Base-by-base conservation (phyloP, 2,329 filamentous ascomycete species). In the Ceratocystis cacaofunesta region DNA sequence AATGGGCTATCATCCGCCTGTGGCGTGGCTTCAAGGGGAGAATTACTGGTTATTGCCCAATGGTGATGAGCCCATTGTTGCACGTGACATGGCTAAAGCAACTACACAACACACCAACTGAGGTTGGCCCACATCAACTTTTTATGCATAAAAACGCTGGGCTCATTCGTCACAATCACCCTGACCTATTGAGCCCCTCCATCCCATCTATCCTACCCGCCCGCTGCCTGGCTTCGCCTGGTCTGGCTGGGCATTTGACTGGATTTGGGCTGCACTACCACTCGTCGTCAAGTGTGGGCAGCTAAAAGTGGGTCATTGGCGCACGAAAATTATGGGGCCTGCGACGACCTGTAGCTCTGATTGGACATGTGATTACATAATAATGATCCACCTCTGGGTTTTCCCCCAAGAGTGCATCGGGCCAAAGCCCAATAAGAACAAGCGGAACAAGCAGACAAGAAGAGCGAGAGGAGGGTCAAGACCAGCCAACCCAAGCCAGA, bases 291-390 rank as follows among this genome's bases (percentile, higher is more conserved):
- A 64, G 36, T 64, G 63, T 64, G 63, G 63, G 63, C 63, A 66
- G 60, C 61, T 58, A 64, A 66, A 61, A 66, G 65, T 66, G 65
- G 65, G 62, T 64, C 61, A 36, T 25, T 64, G 62, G 61, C 46
- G 65, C 62, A 66, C 61, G 55, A 66, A 55, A 66, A 52, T 46
- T 66, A 36, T 62, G 65, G 65, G 62, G 55, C 55, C 19, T 41
- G 36, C 6, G 44, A 50, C 32, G 30, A 44, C 25, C 48, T 6
- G 6, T n/a, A 8, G 19, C 25, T 55, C 60, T 58, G 17, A 66
- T 66, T 66, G 65, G 65, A 25, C 36, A 17, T 1, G 10, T 41
- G 44, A 28, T 64, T 46, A 64, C 62, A 61, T 64, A 61, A 66
- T 61, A 7, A n/a, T 6, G 46, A 36, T 46, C 52, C 46, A 57